Conservation (phyloP, 257 asterid species). For the Paraleonurus japonicus region DNA sequence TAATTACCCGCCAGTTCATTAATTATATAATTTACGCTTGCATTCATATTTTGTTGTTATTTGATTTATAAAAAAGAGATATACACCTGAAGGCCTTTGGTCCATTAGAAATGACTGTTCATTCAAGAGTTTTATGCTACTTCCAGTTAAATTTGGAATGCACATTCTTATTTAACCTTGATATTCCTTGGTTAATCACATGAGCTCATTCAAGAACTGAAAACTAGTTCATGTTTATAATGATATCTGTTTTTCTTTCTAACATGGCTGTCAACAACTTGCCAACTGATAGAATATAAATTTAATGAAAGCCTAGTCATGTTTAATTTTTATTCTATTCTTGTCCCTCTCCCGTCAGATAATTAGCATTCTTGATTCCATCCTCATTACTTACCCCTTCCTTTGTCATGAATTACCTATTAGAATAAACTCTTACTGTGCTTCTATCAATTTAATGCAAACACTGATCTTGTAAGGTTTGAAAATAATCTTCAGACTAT, state of each 20-base stretch:
- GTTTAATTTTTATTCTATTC: slow-evolving; percentile 2
- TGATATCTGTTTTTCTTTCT: background rate
- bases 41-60: background rate
- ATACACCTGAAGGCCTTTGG: slow-evolving; percentile 12
- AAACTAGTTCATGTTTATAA: slow-evolving; percentile 4
- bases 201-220: background rate
- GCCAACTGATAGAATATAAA: background rate
- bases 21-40: background rate
- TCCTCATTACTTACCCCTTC: background rate
- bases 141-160: background rate
- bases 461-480: background rate
- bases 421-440: background rate
- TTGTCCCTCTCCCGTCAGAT: too few relatives aligned
- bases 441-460: background rate
- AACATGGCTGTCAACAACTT: background rate
- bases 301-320: background rate
- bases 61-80: background rate
- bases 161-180: background rate
- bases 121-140: background rate
- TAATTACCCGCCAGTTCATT: background rate
- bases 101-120: background rate
- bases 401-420: slow-evolving; percentile 16
- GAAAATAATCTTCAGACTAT: background rate
- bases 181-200: background rate
- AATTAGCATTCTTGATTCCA: background rate